A percentile compares a stretch with the other conserved stretches of the same genome.
Evolutionary conservation across 257 asterid species (phyloP).

Genomic region (Plectranthus barbatus): DNA sequence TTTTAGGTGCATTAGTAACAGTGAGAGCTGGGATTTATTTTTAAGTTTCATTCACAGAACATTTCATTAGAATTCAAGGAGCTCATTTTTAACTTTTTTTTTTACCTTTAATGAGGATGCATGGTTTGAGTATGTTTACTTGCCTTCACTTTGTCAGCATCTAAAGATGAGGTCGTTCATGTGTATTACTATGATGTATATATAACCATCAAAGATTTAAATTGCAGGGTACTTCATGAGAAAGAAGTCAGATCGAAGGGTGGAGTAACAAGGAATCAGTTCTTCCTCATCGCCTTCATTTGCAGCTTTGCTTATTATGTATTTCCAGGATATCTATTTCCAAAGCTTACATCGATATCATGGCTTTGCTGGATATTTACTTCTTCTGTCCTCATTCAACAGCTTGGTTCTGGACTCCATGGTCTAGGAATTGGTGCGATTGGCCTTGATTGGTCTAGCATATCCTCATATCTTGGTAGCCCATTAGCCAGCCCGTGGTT

Average conservation of each 20-base stretch:
- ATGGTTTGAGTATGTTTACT: neutral
- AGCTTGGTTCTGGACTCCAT: constrained; percentile 89
- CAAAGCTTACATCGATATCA: constrained; percentile 74
- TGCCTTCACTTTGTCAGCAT: neutral
- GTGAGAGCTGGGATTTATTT: neutral
- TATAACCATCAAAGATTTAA: constrained; percentile 9
- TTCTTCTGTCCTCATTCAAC: constrained; percentile 67
- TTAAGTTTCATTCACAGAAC: no score
- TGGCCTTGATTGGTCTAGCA: constrained; percentile 95
- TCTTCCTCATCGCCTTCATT: constrained; percentile 73
- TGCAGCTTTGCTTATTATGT: constrained; percentile 91
- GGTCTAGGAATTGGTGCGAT: constrained; percentile 88
- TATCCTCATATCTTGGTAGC: constrained; percentile 89
- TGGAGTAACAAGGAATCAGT: constrained; percentile 65
- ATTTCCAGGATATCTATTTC: constrained; percentile 81
- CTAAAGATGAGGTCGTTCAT: neutral
- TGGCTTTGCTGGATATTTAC: constrained; percentile 93
- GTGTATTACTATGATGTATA: neutral
- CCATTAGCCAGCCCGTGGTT: constrained; percentile 99
- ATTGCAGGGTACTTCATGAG: constrained; percentile 86
- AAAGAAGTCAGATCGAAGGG: constrained; percentile 67
- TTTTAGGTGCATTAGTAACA: neutral
- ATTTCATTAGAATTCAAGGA: neutral
- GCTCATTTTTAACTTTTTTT: neutral
- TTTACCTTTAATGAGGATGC: neutral